These are phyloP conservation scores for Gracilaria caudata DNA, from an alignment of 23 red algal species.

Conservation along the genomic window DNA sequence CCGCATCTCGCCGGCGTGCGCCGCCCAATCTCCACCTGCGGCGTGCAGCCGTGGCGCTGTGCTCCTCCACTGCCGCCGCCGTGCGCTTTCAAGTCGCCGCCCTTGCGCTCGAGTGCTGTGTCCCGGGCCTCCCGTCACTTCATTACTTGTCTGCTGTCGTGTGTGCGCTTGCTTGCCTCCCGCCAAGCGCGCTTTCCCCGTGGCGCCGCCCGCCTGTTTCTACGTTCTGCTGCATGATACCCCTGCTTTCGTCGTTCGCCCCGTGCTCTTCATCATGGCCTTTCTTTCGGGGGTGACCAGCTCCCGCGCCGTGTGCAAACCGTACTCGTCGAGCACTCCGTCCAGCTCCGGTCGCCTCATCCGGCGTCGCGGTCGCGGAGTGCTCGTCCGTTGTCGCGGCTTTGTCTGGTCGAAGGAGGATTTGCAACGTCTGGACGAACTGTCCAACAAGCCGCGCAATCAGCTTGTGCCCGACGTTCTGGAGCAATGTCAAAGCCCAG, in stretches of 20 bases:
- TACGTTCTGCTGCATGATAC: constrained; percentile 10
- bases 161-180: neutral
- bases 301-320: constrained; percentile 38
- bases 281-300: constrained; percentile 33
- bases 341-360: constrained; percentile 12
- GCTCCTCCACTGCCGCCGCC: constrained; percentile 23
- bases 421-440: constrained; percentile 14
- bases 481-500: neutral
- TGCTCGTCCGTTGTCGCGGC: constrained; percentile 51
- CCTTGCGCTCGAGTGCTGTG: neutral
- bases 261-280: neutral
- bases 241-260: neutral
- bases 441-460: constrained; percentile 35
- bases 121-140: neutral
- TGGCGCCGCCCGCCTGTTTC: neutral
- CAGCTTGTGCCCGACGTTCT: constrained; percentile 11
- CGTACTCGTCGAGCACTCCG: neutral
- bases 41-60: neutral
- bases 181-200: neutral
- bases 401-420: constrained; percentile 54
- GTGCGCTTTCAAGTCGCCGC: neutral
- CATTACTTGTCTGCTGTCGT: neutral
- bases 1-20: constrained; percentile 17
- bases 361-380: constrained; percentile 40
- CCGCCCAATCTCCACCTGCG: neutral